A percentile compares a stretch with the other conserved stretches of the same genome.
Conservation (phyloP, 2,329 filamentous ascomycete genomes). For the Chaetothyriales sp. region DNA sequence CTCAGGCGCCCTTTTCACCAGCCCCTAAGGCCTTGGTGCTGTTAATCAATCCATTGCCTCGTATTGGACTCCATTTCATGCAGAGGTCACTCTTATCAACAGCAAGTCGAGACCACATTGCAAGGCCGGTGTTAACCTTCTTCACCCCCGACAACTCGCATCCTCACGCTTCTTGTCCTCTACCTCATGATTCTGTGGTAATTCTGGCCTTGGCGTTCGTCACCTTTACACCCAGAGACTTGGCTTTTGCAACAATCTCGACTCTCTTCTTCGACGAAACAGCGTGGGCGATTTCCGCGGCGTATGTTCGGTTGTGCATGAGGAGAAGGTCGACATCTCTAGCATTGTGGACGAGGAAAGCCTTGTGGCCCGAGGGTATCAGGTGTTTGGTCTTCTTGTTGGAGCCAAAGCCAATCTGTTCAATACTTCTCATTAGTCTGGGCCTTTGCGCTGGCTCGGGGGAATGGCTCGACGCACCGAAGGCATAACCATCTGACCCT, state of each 20-base stretch:
- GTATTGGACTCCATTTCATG: background rate
- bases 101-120: background rate
- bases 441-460: background rate
- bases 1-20: background rate
- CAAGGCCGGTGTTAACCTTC: background rate
- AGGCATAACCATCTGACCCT: conserved; percentile 90
- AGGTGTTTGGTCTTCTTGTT: conserved; percentile 99
- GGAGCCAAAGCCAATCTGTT: conserved; percentile 91
- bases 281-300: conserved; percentile 95
- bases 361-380: conserved; percentile 98
- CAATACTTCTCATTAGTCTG: background rate
- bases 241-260: conserved; percentile 92
- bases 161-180: background rate
- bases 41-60: background rate
- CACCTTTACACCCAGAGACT: conserved; percentile 98
- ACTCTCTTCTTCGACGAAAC: conserved; percentile 98
- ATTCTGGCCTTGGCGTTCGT: conserved; percentile 99
- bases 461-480: conserved; percentile 51
- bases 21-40: background rate
- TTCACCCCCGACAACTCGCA: background rate
- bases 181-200: conserved; percentile 67
- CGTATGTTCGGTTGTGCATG: conserved; percentile 99
- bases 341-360: conserved; percentile 96
- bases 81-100: background rate
- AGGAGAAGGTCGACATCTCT: conserved; percentile 92